Percentiles rank a stretch among this genome's conserved stretches.
phyloP scores from a whole-genome alignment of 306 rosid species.

The Phaseolus lunatus region DNA sequence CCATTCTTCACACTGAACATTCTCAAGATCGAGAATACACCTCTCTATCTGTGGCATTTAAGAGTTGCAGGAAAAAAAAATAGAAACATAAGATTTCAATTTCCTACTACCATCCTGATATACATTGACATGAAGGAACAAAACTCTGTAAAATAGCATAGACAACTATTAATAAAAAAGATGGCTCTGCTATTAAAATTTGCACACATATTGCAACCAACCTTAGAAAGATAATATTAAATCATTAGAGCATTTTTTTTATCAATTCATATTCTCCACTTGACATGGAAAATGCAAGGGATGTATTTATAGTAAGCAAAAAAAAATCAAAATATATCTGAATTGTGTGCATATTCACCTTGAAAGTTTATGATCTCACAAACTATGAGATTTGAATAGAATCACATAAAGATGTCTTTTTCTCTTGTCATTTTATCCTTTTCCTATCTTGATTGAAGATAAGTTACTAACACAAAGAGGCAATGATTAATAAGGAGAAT shows the following conservation, averaged over 20 bases:
- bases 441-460: not conserved
- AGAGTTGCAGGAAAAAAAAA: not conserved
- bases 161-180: not conserved
- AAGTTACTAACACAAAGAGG: not conserved
- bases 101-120: not conserved
- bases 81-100: not conserved
- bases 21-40: not conserved
- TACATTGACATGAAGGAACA: not conserved
- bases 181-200: not conserved
- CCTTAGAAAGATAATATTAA: not conserved
- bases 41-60: slow-evolving; percentile 4
- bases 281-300: not conserved
- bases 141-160: not conserved
- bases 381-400: not conserved
- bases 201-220: not conserved
- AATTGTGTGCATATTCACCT: not conserved
- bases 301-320: not conserved
- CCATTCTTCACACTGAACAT: not conserved
- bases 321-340: not conserved
- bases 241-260: not conserved
- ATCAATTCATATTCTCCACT: not conserved
- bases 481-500: not conserved
- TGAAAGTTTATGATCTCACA: not conserved
- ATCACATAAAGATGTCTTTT: not conserved
- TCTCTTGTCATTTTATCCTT: not conserved